Conservation (phyloP, 495 filamentous ascomycete species). For the Hypoxylon trugodes region DNA sequence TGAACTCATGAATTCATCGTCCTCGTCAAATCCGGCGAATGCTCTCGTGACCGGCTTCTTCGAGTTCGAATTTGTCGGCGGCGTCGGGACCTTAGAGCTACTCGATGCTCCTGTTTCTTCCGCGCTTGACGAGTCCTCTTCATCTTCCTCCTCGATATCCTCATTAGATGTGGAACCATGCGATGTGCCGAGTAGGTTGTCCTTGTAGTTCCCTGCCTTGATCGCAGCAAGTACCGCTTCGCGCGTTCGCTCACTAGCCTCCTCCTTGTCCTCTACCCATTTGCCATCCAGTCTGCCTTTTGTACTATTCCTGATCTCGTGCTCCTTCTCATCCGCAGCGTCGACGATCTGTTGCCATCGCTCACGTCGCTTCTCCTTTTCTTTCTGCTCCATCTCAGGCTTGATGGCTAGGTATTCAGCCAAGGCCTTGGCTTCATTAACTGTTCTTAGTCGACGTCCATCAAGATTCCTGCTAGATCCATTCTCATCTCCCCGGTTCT, state of each 20-base stretch:
- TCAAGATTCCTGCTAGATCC: conserved; percentile 93
- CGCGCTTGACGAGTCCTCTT: conserved; percentile 47
- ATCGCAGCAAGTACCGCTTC: conserved; percentile 84
- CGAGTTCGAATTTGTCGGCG: conserved; percentile 47
- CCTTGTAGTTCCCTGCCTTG: conserved; percentile 68
- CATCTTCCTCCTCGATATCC: conserved; percentile 47
- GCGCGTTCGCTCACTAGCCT: conserved; percentile 79
- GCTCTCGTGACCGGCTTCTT: conserved; percentile 59
- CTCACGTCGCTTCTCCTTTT: conserved; percentile 81
- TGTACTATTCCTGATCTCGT: conserved; percentile 75
- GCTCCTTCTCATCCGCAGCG: conserved; percentile 78
- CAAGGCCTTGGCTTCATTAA: conserved; percentile 92
- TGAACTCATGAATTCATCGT: conserved; percentile 87
- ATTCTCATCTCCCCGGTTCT: conserved; percentile 81
- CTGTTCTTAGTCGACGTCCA: conserved; percentile 86
- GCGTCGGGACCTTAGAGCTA: conserved; percentile 47
- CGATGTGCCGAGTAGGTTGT: conserved; percentile 57
- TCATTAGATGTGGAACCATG: conserved; percentile 56
- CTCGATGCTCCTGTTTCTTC: conserved; percentile 46
- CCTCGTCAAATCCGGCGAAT: conserved; percentile 89
- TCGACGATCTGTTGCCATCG: conserved; percentile 88
- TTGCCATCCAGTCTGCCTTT: conserved; percentile 82
- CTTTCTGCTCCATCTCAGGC: conserved; percentile 93
- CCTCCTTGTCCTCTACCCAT: conserved; percentile 94
- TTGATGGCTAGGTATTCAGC: conserved; percentile 96